Conservation (phyloP, 1,284 basidiomycete species). For the Cryptococcus wingfieldii region DNA sequence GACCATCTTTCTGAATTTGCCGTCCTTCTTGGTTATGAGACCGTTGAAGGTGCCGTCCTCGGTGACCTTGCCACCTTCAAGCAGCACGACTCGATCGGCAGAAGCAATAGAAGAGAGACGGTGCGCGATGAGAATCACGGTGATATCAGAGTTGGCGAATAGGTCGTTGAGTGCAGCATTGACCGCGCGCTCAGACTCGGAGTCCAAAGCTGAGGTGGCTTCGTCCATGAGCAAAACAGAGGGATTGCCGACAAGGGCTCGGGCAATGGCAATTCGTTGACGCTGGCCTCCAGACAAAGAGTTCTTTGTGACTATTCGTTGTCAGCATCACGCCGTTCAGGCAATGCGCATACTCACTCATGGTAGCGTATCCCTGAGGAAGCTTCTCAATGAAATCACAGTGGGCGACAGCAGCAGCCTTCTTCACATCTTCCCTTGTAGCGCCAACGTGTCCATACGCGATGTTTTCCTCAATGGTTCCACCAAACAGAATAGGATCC, state of each 20-base stretch:
- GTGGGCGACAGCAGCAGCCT: slow-evolving; percentile 40
- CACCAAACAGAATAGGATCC: slow-evolving; percentile 75
- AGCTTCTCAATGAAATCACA: slow-evolving; percentile 46
- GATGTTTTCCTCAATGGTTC: slow-evolving; percentile 72
- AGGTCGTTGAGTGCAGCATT: slow-evolving; percentile 53
- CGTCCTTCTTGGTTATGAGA: slow-evolving; percentile 40
- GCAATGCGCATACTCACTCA: slow-evolving; percentile 52
- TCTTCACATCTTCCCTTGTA: slow-evolving; percentile 34
- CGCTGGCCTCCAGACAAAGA: slow-evolving; percentile 51
- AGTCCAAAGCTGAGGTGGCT: slow-evolving; percentile 44
- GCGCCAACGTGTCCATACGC: slow-evolving; percentile 49
- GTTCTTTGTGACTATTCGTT: slow-evolving; percentile 38
- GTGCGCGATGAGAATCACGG: slow-evolving; percentile 51
- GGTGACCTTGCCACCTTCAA: slow-evolving; percentile 51
- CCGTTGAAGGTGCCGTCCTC: slow-evolving; percentile 52
- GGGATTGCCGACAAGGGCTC: slow-evolving; percentile 51
- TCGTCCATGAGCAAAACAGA: slow-evolving; percentile 51
- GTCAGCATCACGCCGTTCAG: neutral
- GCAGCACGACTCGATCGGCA: slow-evolving; percentile 51
- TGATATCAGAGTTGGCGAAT: slow-evolving; percentile 51
- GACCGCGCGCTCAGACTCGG: slow-evolving; percentile 42
- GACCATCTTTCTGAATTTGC: slow-evolving; percentile 47
- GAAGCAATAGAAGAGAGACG: slow-evolving; percentile 52
- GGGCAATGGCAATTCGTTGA: slow-evolving; percentile 53
- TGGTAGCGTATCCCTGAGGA: slow-evolving; percentile 56